Percentiles rank a stretch among this genome's conserved stretches.
These are phyloP conservation scores for Laburnicola sp. DNA, from an alignment of 2,329 filamentous ascomycete genomes.

Conservation along the genomic window DNA sequence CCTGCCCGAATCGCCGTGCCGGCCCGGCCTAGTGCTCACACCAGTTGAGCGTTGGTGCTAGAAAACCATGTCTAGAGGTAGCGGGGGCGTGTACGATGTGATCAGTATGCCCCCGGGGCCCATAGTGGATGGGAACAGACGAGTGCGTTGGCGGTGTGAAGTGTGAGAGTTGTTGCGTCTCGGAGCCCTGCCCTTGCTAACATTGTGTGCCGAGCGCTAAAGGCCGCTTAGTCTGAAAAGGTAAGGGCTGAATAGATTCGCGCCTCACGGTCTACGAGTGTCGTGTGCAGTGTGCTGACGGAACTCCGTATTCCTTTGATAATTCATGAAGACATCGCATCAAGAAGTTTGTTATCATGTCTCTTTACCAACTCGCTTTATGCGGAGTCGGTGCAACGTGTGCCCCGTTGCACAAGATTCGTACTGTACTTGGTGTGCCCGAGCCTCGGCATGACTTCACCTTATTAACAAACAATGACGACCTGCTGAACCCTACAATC, in stretches of 20 bases:
- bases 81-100: neutral
- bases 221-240: neutral
- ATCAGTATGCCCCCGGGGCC: too few species aligned
- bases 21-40: neutral
- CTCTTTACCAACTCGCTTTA: too few species aligned
- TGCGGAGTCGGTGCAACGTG: neutral
- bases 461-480: neutral
- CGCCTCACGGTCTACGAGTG: too few species aligned
- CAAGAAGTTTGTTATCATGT: too few species aligned
- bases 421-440: neutral
- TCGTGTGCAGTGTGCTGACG: too few species aligned
- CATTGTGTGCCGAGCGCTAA: conserved; percentile 8
- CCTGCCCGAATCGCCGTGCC: neutral
- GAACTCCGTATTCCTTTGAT: too few species aligned
- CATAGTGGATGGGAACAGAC: neutral
- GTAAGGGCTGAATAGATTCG: neutral
- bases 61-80: neutral
- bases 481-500: neutral
- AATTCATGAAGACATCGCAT: too few species aligned
- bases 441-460: conserved; percentile 18
- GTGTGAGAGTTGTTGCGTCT: neutral
- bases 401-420: neutral
- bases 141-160: conserved; percentile 3
- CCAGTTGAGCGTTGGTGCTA: neutral
- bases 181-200: conserved; percentile 2